phyloP scores from a whole-genome alignment of 2,329 filamentous ascomycete species.

The Dactylellina parvicollis region DNA sequence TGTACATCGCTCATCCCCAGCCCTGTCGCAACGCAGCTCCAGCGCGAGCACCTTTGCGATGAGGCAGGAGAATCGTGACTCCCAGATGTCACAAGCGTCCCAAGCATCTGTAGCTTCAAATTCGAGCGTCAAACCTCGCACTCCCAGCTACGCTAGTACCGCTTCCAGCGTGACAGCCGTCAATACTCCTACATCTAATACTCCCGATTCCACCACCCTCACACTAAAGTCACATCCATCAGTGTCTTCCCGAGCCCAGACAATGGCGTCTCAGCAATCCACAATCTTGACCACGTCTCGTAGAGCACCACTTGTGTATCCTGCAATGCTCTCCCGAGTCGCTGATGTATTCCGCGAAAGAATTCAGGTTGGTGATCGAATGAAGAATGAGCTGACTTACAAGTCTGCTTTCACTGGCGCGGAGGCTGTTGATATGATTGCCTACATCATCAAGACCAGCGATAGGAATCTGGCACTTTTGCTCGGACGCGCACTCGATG shows the following conservation, averaged over 20 bases:
- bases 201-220: constrained; percentile 49
- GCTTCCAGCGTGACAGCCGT: constrained; percentile 59
- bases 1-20: constrained; percentile 41
- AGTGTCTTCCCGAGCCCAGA: constrained; percentile 56
- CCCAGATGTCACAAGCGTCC: constrained; percentile 48
- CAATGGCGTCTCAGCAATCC: constrained; percentile 57
- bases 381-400: constrained; percentile 96
- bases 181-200: constrained; percentile 31
- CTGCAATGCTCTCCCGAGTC: constrained; percentile 90
- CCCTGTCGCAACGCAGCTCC: constrained; percentile 54
- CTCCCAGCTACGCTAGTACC: constrained; percentile 59
- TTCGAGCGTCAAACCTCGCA: constrained; percentile 62
- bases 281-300: constrained; percentile 58
- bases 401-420: constrained; percentile 96
- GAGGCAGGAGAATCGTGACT: constrained; percentile 49
- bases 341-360: constrained; percentile 91
- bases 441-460: constrained; percentile 95
- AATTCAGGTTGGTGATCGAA: constrained; percentile 84
- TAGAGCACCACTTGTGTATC: constrained; percentile 86
- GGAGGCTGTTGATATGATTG: constrained; percentile 93
- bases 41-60: constrained; percentile 52
- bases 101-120: constrained; percentile 49
- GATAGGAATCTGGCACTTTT: constrained; percentile 93
- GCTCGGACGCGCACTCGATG: constrained; percentile 88
- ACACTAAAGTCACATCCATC: constrained; percentile 22